Evolutionary conservation across 2,329 filamentous ascomycete genomes (phyloP), one percentile per base, ranked within the genome.

Genomic region (Colletotrichum navitas): DNA sequence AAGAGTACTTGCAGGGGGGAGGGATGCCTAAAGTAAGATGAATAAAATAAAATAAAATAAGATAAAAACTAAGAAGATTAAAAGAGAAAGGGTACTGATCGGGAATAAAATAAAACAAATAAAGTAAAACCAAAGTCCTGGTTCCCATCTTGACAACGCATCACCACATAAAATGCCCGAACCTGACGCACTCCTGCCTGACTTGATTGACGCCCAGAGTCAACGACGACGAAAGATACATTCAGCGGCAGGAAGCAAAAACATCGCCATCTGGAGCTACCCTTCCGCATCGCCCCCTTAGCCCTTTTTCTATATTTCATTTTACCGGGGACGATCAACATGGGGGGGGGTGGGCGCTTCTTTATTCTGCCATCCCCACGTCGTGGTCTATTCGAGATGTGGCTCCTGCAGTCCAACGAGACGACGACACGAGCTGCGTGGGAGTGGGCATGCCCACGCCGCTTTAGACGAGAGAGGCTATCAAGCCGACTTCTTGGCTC

Each of bases 71-170:
- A n/a, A 45, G 71, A 65, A 73, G 6, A 47, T 21, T 8, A 11
- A 45, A n/a, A 11, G 7, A 21, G n/a, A 47, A 47, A 24, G 12
- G 36, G 54, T n/a, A 24, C 21, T 3, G 2, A 21, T 47, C 12
- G 45, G n/a, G 45, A 21, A 12, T 73, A 76, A 77, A 74, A 39
- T 18, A 26, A 16, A 55, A 47, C 16, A 47, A 63, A 49, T 16
- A 18, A 11, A 14, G 10, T 24, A 59, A 49, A 62, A 49, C 32
- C 51, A 49, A 60, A 29, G 45, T 12, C 39, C 32, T 60, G 54
- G 54, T 55, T 49, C 29, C 54, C 60, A 76, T 78, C 77, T 81
- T 87, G 85, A 86, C 85, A 87, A 86, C 85, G 82, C 84, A 86
- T 86, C 84, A 84, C 79, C 81, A 79, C 80, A 82, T 81, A 78